A percentile compares a stretch with the other conserved stretches of the same genome.
Evolutionary conservation across 805 yeast genomes (phyloP).

Genomic region (Candida vaughaniae): DNA sequence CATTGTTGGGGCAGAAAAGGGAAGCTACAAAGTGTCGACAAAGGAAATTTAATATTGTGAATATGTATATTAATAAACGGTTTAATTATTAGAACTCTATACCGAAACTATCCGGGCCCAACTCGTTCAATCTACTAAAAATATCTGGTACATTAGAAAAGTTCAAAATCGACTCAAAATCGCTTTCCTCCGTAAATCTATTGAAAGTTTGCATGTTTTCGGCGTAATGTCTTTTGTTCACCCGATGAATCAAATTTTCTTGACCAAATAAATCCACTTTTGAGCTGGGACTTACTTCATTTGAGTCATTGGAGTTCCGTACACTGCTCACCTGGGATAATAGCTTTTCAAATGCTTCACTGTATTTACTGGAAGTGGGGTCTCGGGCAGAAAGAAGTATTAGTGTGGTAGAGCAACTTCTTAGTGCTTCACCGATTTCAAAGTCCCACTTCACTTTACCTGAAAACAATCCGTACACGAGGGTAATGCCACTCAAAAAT

Average conservation of each 20-base stretch:
- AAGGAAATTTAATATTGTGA: too few relatives aligned
- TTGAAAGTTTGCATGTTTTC: conserved; percentile 3
- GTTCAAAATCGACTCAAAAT: neutral
- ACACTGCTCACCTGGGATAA: conserved; percentile 1
- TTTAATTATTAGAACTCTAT: neutral
- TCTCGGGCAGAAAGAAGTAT: conserved; percentile 4
- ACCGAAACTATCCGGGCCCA: neutral
- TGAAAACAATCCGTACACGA: conserved; percentile 7
- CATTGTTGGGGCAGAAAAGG: neutral
- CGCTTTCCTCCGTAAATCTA: neutral
- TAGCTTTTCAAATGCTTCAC: conserved; percentile 6
- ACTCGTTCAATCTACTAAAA: neutral
- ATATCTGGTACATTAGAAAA: neutral
- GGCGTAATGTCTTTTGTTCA: neutral
- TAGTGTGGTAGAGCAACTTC: conserved; percentile 8
- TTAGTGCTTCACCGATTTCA: conserved; percentile 7
- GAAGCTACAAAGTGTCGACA: too few relatives aligned
- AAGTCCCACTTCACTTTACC: conserved; percentile 5
- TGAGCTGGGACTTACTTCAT: neutral
- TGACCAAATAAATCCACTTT: conserved; percentile 9
- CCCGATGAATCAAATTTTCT: neutral
- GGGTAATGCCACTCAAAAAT: conserved; percentile 10
- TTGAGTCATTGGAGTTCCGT: neutral
- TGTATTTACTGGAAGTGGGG: conserved; percentile 3
- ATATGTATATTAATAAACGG: too few relatives aligned